A percentile compares a stretch with the other conserved stretches of the same genome.
Evolutionary conservation across 306 rosid genomes (phyloP).

Genomic region (Malus sylvestris): DNA sequence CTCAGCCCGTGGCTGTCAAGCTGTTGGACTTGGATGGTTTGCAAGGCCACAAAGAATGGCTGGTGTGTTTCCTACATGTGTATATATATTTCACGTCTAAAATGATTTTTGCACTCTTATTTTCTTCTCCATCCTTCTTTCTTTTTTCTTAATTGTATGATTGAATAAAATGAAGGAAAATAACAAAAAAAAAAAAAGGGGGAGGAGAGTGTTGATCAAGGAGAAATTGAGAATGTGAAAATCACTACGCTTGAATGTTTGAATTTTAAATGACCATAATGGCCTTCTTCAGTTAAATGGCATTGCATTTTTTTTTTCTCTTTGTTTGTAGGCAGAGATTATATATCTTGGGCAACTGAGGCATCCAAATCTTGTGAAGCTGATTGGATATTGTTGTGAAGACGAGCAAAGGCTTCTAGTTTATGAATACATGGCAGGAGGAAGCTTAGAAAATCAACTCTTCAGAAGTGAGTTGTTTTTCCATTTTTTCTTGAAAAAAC

Average conservation of each 20-base stretch:
- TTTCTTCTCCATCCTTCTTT: neutral
- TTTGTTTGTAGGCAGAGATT: slow-evolving; percentile 48
- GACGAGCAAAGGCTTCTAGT: slow-evolving; percentile 72
- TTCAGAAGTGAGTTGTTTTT: slow-evolving; percentile 49
- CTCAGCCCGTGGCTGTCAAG: slow-evolving; percentile 81
- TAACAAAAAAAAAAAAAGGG: too few species aligned
- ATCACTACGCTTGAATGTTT: neutral
- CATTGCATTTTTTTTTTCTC: neutral
- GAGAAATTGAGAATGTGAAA: neutral
- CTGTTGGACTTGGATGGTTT: slow-evolving; percentile 63
- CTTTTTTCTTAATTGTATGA: too few species aligned
- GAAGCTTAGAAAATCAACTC: slow-evolving; percentile 66
- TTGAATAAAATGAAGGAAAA: neutral
- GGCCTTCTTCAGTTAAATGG: neutral
- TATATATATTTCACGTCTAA: too few species aligned
- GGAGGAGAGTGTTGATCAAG: neutral
- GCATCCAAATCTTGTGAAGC: slow-evolving; percentile 70
- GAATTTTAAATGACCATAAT: neutral
- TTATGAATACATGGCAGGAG: slow-evolving; percentile 68
- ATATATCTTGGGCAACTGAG: slow-evolving; percentile 78
- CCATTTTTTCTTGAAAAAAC: neutral
- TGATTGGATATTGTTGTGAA: slow-evolving; percentile 71
- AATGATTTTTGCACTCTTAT: neutral
- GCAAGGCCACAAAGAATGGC: slow-evolving; percentile 92
- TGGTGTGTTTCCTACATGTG: slow-evolving; percentile 40